Evolutionary conservation across 306 rosid genomes (phyloP), one percentile per base, ranked within the genome.

Genomic region (Ochetophila trinervis): DNA sequence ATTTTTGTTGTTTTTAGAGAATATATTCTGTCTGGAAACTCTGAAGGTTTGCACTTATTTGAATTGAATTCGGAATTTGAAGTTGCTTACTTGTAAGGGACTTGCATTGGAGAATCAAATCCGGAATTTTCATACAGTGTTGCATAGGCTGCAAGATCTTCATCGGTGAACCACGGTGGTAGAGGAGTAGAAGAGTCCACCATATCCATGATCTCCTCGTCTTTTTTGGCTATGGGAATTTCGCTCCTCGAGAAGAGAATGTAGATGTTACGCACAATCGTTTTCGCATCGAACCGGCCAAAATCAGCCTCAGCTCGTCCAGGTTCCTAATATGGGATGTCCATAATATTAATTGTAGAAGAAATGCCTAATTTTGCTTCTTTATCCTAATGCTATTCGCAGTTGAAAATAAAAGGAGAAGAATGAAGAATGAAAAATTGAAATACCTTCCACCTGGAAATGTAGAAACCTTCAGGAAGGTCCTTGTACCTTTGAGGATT

Each of bases 271-370:
- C 86, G 68, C 48, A 80, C 32, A 52, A 87, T 75, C 0, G 84
- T 67, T 60, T 78, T 80, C 5, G 72, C 87, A 63, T 82, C 86
- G 50, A 84, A 75, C 36, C 87, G 85, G 37, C 68, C 70, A 34
- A 84, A 84, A 63, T 84, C 84, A 30, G 84, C 84, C 67, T 84
- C 90, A 48, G 89, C 89, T n/a, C 84, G 55, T 52, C 89, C 93
- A 4, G 83, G 86, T 36, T 87, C 82, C 89, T 79, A 35, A 65
- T 54, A 44, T 8, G 6, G 32, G 0, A 54, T 5, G 54, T 42
- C 13, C 45, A 40, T 40, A 12, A 12, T 8, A 40, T 40, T 6
- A 40, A 40, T 40, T 40, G 10, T 9, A 40, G 12, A 12, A 40
- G 12, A 36, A 36, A 36, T 5, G 12, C 10, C 8, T 9, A 1